Evolutionary conservation across 441 rosid species (phyloP).

Genomic region (Daphne laureola): DNA sequence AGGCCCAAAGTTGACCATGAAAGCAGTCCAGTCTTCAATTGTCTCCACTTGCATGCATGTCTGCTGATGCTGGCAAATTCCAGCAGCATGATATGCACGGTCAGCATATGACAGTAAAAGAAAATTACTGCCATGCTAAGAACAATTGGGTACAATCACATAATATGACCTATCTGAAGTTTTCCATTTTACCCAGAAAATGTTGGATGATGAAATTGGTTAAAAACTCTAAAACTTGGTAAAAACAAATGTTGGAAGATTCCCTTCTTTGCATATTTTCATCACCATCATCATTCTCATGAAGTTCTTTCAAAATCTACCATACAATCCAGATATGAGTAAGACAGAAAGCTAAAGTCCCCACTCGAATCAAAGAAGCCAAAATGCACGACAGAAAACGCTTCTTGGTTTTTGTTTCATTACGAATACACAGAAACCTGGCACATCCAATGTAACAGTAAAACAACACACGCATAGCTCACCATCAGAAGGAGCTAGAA

Average conservation of each 20-base stretch:
- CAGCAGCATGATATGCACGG: constrained; percentile 2
- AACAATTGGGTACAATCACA: constrained; percentile 16
- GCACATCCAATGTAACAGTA: constrained; percentile 15
- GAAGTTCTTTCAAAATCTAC: constrained; percentile 18
- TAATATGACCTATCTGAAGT: not conserved
- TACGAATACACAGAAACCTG: not conserved
- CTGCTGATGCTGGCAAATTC: too few relatives aligned
- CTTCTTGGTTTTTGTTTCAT: constrained; percentile 2
- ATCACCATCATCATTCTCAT: constrained; percentile 18
- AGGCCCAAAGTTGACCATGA: too few relatives aligned
- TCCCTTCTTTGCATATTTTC: constrained; percentile 18
- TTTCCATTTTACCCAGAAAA: not conserved
- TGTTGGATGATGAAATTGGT: not conserved
- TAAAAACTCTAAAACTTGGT: constrained; percentile 2
- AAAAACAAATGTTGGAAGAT: constrained; percentile 33
- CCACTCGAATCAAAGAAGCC: constrained; percentile 19
- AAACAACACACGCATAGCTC: not conserved
- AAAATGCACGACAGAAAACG: constrained; percentile 3
- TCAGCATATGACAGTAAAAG: too few relatives aligned
- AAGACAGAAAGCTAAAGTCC: constrained; percentile 34
- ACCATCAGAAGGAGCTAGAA: constrained; percentile 1
- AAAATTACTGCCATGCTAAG: constrained; percentile 12
- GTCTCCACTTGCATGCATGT: too few relatives aligned
- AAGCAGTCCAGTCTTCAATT: too few relatives aligned
- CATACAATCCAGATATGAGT: constrained; percentile 36